These are phyloP conservation scores for Tricholoma flavovirens DNA, from an alignment of 768 basidiomycete genomes.

Conservation along the genomic window DNA sequence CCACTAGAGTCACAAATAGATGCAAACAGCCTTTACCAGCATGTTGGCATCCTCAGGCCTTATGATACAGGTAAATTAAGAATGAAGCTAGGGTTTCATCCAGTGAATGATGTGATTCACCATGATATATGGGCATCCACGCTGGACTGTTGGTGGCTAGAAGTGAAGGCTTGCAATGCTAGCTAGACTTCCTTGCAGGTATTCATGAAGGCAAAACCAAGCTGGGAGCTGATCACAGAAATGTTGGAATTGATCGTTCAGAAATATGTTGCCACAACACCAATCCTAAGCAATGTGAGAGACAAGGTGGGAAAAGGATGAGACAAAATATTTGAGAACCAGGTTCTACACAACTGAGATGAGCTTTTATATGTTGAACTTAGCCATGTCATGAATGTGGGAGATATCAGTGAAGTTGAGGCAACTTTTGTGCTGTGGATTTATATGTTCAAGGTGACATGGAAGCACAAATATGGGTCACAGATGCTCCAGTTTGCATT, in stretches of 20 bases:
- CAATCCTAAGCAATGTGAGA: neutral
- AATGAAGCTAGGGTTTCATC: too few species aligned
- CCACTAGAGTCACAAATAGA: too few species aligned
- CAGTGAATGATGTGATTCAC: conserved; percentile 23
- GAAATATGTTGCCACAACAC: conserved; percentile 8
- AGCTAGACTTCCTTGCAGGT: too few species aligned
- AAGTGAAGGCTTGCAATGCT: conserved; percentile 6
- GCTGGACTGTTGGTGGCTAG: conserved; percentile 24
- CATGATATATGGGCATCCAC: conserved; percentile 15
- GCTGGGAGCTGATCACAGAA: conserved; percentile 11
- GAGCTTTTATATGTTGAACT: too few species aligned
- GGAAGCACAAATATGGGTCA: too few species aligned
- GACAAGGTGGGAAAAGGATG: conserved; percentile 2
- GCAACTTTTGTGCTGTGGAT: conserved; percentile 27
- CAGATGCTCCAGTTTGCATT: too few species aligned
- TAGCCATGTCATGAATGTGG: conserved; percentile 19
- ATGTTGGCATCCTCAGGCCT: conserved; percentile 16
- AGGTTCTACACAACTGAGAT: conserved; percentile 10
- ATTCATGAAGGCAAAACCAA: conserved; percentile 18
- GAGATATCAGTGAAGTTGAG: conserved; percentile 29
- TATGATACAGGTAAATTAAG: conserved; percentile 19
- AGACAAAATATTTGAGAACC: conserved; percentile 17
- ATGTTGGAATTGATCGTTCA: conserved; percentile 11
- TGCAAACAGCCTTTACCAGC: conserved; percentile 4
- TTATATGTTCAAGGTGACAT: conserved; percentile 20